Evolutionary conservation across 257 asterid genomes (phyloP), one percentile per base, ranked within the genome.

Genomic region (Lithospermum erythrorhizon): DNA sequence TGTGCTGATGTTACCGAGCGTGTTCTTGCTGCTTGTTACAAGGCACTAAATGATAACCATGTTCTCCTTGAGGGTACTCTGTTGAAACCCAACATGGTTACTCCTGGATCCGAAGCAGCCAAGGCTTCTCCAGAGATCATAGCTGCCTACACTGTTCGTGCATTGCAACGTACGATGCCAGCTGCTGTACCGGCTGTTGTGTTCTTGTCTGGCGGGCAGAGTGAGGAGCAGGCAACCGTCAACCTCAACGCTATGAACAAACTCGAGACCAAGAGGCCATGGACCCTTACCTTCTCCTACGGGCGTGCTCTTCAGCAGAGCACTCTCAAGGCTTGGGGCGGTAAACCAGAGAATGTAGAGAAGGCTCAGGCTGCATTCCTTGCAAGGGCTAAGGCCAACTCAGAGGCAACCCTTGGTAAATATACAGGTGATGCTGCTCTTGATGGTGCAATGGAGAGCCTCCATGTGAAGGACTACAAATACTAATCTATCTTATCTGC

Each of bases 241-340:
- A 89, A 89, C 81, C 94, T 89, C 11, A 84, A 89, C 17, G 97
- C 97, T 61, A 89, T 89, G 91, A 89, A 89, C 84, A 79, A 83
- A 52, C 79, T 86, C 2, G 73, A 83, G 81, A 63, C 83, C 17
- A 90, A 85, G 86, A 90, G 78, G 75, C 97, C 96, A 2, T 87
- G 98, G 98, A 55, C 64, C 35, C 91, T 90, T 1, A 77, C 91
- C 3, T 90, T 87, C 89, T 90, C 98, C 3, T 90, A 87, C 5
- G 98, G 98, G 8, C 91, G 98, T 29, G 98, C 98, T 10, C 79
- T 90, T 30, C 98, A 90, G 84, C 89, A 82, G 75, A 87, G 96
- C 64, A 90, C 98, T 65, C 89, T 90, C 57, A 90, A 90, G 82
- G 83, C 96, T 5, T 90, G 98, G 98, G 45, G 83, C 2, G 97